Percentiles rank a stretch among this genome's conserved stretches.
Evolutionary conservation across 192 early-diverging fungal genomes (phyloP).

Genomic region (Linnemannia zychae): DNA sequence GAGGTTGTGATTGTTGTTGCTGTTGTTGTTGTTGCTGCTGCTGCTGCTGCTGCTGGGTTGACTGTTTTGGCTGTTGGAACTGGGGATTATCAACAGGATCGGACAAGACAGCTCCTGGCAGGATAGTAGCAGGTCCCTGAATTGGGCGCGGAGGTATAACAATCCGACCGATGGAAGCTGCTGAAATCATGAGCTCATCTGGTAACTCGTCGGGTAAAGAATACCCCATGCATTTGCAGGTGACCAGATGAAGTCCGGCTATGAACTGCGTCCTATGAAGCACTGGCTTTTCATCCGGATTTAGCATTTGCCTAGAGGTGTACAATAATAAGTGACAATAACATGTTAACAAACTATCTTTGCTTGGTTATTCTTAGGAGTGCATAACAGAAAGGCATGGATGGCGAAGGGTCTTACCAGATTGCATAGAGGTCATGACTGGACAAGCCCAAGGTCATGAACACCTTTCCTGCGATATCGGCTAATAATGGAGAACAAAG

Average conservation of each 20-base stretch:
- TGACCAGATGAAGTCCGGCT: slow-evolving; percentile 47
- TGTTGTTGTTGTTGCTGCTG: neutral
- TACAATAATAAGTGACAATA: neutral
- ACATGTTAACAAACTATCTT: neutral
- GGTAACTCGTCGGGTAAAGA: slow-evolving; percentile 39
- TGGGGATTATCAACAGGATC: neutral
- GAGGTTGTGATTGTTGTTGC: neutral
- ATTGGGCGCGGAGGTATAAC: slow-evolving; percentile 31
- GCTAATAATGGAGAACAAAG: slow-evolving; percentile 14
- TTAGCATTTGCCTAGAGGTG: slow-evolving; percentile 32
- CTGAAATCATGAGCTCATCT: slow-evolving; percentile 51
- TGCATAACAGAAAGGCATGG: neutral
- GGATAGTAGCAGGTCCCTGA: slow-evolving; percentile 31
- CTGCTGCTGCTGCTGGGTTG: neutral
- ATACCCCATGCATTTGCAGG: slow-evolving; percentile 29
- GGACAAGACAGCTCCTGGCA: neutral
- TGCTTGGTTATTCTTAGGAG: too few species aligned
- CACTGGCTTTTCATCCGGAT: slow-evolving; percentile 27
- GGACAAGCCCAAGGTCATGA: slow-evolving; percentile 41
- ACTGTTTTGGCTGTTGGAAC: neutral
- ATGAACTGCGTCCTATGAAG: slow-evolving; percentile 41
- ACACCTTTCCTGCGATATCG: slow-evolving; percentile 53
- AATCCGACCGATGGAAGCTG: slow-evolving; percentile 38
- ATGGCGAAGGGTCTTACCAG: neutral
- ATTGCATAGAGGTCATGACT: slow-evolving; percentile 27